Conservation (phyloP, 148 eudicot species). For the Chenopodium suecicum region DNA sequence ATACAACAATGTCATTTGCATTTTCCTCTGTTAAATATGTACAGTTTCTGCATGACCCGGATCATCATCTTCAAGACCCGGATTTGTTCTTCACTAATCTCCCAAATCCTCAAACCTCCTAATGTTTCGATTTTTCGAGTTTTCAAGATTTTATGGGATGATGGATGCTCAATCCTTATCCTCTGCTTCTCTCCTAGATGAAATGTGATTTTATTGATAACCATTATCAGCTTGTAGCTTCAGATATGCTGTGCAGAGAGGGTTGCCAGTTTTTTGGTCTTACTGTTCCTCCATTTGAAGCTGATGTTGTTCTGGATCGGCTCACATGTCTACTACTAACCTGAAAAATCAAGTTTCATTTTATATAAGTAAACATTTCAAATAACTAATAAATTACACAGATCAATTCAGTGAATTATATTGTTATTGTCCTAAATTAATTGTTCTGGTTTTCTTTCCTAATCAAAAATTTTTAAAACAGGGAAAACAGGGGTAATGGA, state of each 20-base stretch:
- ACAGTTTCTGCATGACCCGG: constrained; percentile 32
- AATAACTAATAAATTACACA: no score
- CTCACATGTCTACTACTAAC: constrained; percentile 49
- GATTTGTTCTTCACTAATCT: constrained; percentile 5
- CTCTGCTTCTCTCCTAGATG: constrained; percentile 13
- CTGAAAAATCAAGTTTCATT: constrained; percentile 34
- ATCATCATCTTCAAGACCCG: constrained; percentile 11
- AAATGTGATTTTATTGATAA: constrained; percentile 12
- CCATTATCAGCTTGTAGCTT: constrained; percentile 56
- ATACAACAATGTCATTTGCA: constrained; percentile 35
- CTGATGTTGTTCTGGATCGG: constrained; percentile 39
- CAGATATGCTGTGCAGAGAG: constrained; percentile 76
- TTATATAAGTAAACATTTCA: background rate
- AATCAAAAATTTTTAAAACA: background rate
- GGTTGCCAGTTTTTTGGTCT: constrained; percentile 89
- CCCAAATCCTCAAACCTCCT: constrained; percentile 3
- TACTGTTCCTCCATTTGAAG: constrained; percentile 40
- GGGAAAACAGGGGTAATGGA: background rate
- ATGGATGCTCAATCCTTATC: background rate
- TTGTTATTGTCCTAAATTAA: no score
- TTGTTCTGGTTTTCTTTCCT: no score
- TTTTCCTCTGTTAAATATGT: constrained; percentile 33
- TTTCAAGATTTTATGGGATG: constrained; percentile 4
- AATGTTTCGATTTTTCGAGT: constrained; percentile 1
- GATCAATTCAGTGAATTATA: background rate